A percentile compares a stretch with the other conserved stretches of the same genome.
Evolutionary conservation across 139 green algal species (phyloP).

Genomic region (Micractinium sp.): DNA sequence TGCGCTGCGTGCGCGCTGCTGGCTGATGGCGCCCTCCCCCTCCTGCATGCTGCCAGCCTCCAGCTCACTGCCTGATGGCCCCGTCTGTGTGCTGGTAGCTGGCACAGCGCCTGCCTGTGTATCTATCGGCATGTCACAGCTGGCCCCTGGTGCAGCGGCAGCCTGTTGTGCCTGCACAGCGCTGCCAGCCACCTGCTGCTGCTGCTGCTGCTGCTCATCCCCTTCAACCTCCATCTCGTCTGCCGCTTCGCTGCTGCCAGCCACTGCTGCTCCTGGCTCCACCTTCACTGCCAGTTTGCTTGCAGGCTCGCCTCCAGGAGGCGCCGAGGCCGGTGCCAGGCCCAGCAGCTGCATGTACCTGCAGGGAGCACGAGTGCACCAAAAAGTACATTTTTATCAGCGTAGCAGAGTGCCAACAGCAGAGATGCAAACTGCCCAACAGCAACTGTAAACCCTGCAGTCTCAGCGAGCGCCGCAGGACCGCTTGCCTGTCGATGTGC

Average conservation of each 20-base stretch:
- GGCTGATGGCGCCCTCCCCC: not conserved
- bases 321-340: not conserved
- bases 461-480: not conserved
- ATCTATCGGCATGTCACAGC: not conserved
- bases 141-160: not conserved
- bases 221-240: constrained; percentile 11
- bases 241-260: not conserved
- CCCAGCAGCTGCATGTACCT: constrained; percentile 57
- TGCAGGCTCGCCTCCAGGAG: not conserved
- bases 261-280: not conserved
- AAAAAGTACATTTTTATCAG: too few species aligned
- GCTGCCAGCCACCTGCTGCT: not conserved
- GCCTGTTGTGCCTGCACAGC: not conserved
- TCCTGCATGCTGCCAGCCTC: not conserved
- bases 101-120: not conserved
- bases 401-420: not conserved
- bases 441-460: not conserved
- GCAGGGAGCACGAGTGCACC: not conserved
- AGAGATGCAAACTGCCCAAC: not conserved
- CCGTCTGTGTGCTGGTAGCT: not conserved
- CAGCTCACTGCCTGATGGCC: not conserved
- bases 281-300: not conserved
- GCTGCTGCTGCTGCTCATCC: not conserved
- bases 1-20: too few species aligned
- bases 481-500: constrained; percentile 70